Base-by-base conservation (phyloP, 1,284 basidiomycete species). In the Erythrobasidium hasegawianum region DNA sequence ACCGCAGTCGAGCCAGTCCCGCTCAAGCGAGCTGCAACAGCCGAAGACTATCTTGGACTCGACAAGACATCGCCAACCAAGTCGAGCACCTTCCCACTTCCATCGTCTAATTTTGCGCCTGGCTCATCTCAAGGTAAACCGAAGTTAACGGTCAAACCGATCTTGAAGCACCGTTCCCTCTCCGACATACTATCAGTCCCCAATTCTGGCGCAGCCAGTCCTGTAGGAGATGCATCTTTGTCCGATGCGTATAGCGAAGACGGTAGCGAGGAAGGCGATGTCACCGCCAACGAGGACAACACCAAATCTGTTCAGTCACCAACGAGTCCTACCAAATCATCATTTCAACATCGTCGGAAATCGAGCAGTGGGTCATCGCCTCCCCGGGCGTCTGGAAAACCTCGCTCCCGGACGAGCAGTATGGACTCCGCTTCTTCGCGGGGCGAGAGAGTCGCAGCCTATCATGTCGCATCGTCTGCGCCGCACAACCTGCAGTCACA, bases 121-220 rank as follows among this genome's bases (percentile, higher is more conserved):
- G 60, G 54, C 13, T 29, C 55, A 49, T 69, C 64, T 64, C 72
- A 70, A 57, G 71, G 81, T 59, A 81, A 81, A 70, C 78, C 80
- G 55, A 76, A 77, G 16, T 43, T 69, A 57, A 67, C 65, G 24
- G 70, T 69, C 22, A 97, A 97, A 79, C 90, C 95, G 53, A 98
- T 98, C 70, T 83, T 98, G 73, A 98, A 98, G 80, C 90, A 96
- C 77, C 87, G 95, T 29, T 94, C 89, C 70, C 87, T 98, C 69
- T 85, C 87, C 68, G 90, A 98, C 76, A 85, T 97, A 69, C 87
- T 98, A 56, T 78, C 79, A 20, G 79, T 81, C 43, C 80, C 81
- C 50, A 64, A 33, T 27, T 52, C 29, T 20, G 62, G 62, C 24
- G 22, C 55, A 49, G 45, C 62, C 1, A 43, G 24, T 27, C 62